Percentiles rank a stretch among this genome's conserved stretches.
phyloP scores from a whole-genome alignment of 306 rosid genomes.

The Phaseolus lunatus region DNA sequence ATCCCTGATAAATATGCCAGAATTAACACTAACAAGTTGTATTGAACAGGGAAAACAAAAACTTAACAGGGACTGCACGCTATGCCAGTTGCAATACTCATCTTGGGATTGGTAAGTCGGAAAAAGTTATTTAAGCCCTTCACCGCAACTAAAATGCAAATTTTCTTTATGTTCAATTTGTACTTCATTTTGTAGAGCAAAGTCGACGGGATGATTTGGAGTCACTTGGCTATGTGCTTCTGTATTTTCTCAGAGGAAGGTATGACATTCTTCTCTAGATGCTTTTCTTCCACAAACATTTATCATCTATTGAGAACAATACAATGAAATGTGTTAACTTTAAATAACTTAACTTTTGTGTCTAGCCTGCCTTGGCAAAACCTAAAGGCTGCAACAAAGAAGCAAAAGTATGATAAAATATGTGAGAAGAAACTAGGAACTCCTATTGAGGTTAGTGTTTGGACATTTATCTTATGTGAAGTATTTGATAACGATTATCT shows the following conservation, averaged over 20 bases:
- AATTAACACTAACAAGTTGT: constrained; percentile 25
- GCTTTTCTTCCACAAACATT: constrained; percentile 31
- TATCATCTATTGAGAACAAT: constrained; percentile 16
- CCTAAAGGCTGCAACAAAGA: constrained; percentile 96
- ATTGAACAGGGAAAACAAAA: constrained; percentile 77
- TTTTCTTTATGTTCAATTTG: constrained; percentile 18
- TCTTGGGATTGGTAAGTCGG: constrained; percentile 85
- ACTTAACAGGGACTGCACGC: constrained; percentile 93
- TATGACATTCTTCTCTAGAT: constrained; percentile 42
- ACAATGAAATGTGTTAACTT: constrained; percentile 33
- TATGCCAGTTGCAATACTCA: constrained; percentile 98
- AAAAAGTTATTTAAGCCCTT: constrained; percentile 26
- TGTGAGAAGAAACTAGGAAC: constrained; percentile 96
- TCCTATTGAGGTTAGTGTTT: constrained; percentile 84
- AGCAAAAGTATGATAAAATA: constrained; percentile 96
- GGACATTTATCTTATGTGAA: constrained; percentile 5
- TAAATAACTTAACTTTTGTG: constrained; percentile 37
- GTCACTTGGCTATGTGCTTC: constrained; percentile 94
- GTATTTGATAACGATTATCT: constrained; percentile 31
- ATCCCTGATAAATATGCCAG: neutral
- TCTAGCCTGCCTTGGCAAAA: constrained; percentile 99
- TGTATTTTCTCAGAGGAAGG: constrained; percentile 98
- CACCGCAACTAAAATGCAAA: neutral
- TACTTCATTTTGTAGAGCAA: constrained; percentile 72
- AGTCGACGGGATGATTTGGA: constrained; percentile 99